A percentile compares a stretch with the other conserved stretches of the same genome.
Conservation (phyloP, 169 alveolate genomes). For the Eimeria praecox region DNA sequence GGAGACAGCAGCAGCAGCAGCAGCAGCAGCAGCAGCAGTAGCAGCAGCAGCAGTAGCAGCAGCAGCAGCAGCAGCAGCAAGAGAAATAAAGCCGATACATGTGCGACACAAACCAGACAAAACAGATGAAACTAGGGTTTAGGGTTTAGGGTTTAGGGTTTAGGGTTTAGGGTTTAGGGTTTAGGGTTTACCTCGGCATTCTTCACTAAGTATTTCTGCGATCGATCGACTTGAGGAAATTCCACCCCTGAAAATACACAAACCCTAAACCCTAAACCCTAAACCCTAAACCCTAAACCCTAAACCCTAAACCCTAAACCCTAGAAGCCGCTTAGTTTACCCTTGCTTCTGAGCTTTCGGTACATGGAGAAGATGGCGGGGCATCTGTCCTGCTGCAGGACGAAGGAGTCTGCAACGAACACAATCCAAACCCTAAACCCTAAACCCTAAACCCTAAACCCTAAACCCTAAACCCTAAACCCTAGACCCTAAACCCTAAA, state of each 20-base stretch:
- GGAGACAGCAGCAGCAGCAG: neutral
- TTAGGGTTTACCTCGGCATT: constrained; percentile 55
- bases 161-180: constrained; percentile 13
- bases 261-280: constrained; percentile 14
- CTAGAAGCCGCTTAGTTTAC: neutral
- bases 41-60: no score
- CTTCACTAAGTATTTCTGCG: constrained; percentile 51
- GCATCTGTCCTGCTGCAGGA: constrained; percentile 46
- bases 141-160: neutral
- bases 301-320: constrained; percentile 24
- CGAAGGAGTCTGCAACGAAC: constrained; percentile 34
- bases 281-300: neutral
- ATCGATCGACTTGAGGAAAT: constrained; percentile 36
- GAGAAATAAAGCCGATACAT: neutral
- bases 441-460: neutral
- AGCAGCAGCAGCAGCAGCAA: no score
- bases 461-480: neutral
- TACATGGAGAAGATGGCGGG: constrained; percentile 57
- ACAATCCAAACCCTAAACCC: constrained; percentile 11
- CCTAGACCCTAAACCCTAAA: neutral
- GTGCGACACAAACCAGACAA: neutral
- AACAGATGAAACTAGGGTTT: no score
- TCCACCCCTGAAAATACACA: constrained; percentile 31
- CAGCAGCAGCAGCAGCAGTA: no score
- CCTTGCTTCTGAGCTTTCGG: constrained; percentile 52